A percentile compares a stretch with the other conserved stretches of the same genome.
phyloP scores from a whole-genome alignment of 768 basidiomycete species.

The Cystobasidium ongulense region DNA sequence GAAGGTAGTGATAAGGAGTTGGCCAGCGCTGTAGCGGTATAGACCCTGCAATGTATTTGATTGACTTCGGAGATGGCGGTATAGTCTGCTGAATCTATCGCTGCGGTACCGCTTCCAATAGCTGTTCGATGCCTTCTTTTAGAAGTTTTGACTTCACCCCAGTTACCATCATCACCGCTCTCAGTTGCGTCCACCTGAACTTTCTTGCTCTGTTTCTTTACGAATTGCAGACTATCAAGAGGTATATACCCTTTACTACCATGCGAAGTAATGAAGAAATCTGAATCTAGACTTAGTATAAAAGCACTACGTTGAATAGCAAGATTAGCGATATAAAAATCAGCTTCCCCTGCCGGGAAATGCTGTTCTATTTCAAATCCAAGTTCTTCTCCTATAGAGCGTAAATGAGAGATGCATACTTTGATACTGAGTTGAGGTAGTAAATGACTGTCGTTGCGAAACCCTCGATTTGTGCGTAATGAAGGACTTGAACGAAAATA shows the following conservation, averaged over 20 bases:
- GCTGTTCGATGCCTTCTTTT: neutral
- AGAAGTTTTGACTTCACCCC: neutral
- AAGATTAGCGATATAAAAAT: slow-evolving; percentile 10
- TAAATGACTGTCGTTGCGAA: neutral
- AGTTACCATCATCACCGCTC: neutral
- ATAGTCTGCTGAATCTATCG: neutral
- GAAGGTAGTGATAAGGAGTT: neutral
- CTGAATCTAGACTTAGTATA: slow-evolving; percentile 16
- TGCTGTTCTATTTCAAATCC: neutral
- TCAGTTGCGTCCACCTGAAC: neutral
- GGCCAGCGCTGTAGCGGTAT: neutral
- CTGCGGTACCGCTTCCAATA: neutral
- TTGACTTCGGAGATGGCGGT: neutral
- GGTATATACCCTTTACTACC: slow-evolving; percentile 25
- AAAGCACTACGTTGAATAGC: slow-evolving; percentile 9
- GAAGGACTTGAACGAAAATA: slow-evolving; percentile 20
- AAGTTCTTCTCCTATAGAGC: neutral
- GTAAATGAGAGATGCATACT: slow-evolving; percentile 2
- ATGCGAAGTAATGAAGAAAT: slow-evolving; percentile 24
- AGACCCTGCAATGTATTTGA: neutral
- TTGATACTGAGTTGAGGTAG: neutral
- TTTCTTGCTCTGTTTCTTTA: neutral
- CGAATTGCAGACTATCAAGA: slow-evolving; percentile 13
- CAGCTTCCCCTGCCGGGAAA: slow-evolving; percentile 14
- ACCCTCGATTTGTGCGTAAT: neutral